Conservation (phyloP, 2,329 filamentous ascomycete species). For the Talaromyces pinophilus region DNA sequence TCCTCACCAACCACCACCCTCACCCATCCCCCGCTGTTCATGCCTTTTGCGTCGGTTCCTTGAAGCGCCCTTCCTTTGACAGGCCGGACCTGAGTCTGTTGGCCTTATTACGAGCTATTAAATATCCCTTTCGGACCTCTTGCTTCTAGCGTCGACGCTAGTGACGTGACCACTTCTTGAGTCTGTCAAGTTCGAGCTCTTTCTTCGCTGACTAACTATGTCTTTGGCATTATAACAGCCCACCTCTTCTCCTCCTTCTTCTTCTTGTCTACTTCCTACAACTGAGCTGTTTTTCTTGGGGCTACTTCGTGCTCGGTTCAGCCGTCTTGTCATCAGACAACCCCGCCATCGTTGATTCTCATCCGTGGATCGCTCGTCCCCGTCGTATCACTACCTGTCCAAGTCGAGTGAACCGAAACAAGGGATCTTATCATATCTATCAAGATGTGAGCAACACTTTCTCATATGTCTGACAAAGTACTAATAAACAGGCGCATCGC, state of each 20-base stretch:
- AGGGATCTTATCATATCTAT: not conserved
- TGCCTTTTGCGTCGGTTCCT: not conserved
- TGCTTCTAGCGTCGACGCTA: slow-evolving; percentile 17
- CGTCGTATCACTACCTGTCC: not conserved
- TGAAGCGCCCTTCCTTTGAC: not conserved
- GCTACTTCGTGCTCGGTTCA: not conserved
- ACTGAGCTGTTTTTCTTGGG: not conserved
- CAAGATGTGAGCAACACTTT: not conserved
- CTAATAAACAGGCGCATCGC: slow-evolving; percentile 71
- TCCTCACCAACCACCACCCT: not conserved
- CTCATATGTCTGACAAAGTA: not conserved
- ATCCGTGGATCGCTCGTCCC: not conserved
- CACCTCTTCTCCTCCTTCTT: not conserved
- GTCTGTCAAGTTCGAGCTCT: slow-evolving; percentile 15
- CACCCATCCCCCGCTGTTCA: not conserved
- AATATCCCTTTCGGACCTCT: slow-evolving; percentile 12
- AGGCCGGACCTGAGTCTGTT: not conserved
- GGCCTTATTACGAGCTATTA: not conserved
- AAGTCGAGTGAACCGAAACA: not conserved
- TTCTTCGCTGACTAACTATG: slow-evolving; percentile 14
- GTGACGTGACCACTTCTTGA: not conserved
- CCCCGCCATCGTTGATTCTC: not conserved
- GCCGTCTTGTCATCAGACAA: not conserved
- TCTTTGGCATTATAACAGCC: not conserved
- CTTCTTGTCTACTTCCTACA: not conserved